phyloP scores from a whole-genome alignment of 768 basidiomycete genomes.

The Inosperma sp. region DNA sequence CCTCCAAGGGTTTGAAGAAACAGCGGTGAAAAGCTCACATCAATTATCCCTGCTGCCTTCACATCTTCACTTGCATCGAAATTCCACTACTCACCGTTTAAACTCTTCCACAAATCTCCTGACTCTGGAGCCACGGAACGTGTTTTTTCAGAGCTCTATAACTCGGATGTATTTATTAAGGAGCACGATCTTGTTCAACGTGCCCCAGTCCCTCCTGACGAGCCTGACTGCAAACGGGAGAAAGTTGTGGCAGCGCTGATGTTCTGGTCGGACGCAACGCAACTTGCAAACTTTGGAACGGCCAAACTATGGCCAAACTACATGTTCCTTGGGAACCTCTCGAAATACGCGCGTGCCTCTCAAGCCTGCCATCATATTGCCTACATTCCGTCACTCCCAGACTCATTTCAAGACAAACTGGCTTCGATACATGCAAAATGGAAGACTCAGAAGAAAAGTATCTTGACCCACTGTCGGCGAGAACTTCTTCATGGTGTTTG shows the following conservation, averaged over 20 bases:
- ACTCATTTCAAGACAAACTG: conserved; percentile 19
- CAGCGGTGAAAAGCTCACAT: conserved; percentile 8
- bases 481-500: conserved; percentile 29
- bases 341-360: conserved; percentile 33
- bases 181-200: conserved; percentile 9
- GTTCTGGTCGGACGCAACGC: conserved; percentile 35
- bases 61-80: conserved; percentile 13
- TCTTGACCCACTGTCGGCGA: conserved; percentile 30
- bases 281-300: conserved; percentile 33
- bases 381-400: conserved; percentile 18
- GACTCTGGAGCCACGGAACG: conserved; percentile 11
- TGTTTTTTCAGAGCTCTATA: conserved; percentile 23
- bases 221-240: conserved; percentile 17
- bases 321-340: conserved; percentile 31
- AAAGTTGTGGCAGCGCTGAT: conserved; percentile 24
- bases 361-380: conserved; percentile 32
- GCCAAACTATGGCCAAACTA: conserved; percentile 31
- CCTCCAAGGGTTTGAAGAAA: background rate
- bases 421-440: conserved; percentile 14
- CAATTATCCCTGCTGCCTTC: conserved; percentile 25
- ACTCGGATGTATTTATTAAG: conserved; percentile 21
- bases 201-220: conserved; percentile 5
- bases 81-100: conserved; percentile 29
- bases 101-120: conserved; percentile 17
- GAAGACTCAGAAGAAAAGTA: conserved; percentile 9